These are phyloP conservation scores for Diaporthe destruens DNA, from an alignment of 2,329 filamentous ascomycete genomes.

Conservation along the genomic window DNA sequence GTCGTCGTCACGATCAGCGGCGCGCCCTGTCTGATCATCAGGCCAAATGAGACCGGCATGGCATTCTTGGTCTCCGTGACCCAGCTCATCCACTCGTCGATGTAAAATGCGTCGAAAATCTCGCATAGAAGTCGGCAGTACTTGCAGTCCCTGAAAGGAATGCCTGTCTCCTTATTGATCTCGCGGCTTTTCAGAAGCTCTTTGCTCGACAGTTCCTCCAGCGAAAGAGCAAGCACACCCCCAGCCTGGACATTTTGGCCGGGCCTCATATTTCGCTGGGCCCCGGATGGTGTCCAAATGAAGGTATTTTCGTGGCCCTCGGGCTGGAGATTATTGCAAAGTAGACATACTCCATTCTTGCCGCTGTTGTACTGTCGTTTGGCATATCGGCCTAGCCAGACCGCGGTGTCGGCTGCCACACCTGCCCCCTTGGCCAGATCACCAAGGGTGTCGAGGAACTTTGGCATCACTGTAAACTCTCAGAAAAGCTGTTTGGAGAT, in stretches of 20 bases:
- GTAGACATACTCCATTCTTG: conserved; percentile 16
- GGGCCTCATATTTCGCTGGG: background rate
- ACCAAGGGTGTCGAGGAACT: background rate
- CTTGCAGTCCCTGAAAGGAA: background rate
- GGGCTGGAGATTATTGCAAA: conserved; percentile 21
- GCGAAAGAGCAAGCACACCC: background rate
- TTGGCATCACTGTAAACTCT: background rate
- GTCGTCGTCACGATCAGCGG: conserved; percentile 8
- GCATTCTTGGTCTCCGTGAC: conserved; percentile 4
- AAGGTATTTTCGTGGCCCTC: conserved; percentile 9
- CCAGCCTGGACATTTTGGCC: background rate
- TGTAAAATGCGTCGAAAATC: conserved; percentile 2
- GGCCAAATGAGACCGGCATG: conserved; percentile 12
- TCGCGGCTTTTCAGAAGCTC: conserved; percentile 1
- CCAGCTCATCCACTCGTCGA: conserved; percentile 33
- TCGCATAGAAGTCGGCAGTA: conserved; percentile 19
- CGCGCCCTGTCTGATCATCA: conserved; percentile 14
- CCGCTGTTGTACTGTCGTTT: conserved; percentile 16
- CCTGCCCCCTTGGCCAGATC: conserved; percentile 19
- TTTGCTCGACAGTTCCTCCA: conserved; percentile 6
- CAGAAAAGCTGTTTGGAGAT: background rate
- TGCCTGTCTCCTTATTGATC: background rate
- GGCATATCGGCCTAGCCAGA: conserved; percentile 13
- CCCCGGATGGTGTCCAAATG: background rate
- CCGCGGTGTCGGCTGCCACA: background rate